phyloP scores from a whole-genome alignment of 495 filamentous ascomycete genomes.

The Penicillium dipodomyicola region DNA sequence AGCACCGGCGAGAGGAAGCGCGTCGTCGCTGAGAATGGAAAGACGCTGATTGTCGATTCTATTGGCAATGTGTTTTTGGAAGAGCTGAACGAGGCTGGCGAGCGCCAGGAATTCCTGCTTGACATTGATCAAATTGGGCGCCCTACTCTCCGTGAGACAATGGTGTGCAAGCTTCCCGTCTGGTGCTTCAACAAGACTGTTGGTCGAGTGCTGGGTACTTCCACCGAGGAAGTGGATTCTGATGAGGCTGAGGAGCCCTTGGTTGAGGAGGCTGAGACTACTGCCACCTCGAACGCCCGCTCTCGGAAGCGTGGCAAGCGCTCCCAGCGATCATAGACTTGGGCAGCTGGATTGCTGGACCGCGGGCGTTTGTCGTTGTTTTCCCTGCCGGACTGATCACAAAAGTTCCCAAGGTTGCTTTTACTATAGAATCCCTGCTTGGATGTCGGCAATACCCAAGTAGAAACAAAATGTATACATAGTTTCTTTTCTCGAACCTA shows the following conservation, averaged over 20 bases:
- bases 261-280: slow-evolving; percentile 35
- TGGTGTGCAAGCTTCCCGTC: slow-evolving; percentile 63
- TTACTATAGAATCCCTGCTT: slow-evolving; percentile 3
- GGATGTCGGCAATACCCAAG: background rate
- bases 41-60: slow-evolving; percentile 88
- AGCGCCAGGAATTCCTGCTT: slow-evolving; percentile 75
- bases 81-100: slow-evolving; percentile 82
- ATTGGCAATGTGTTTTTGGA: slow-evolving; percentile 89
- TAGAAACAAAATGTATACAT: slow-evolving; percentile 14
- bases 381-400: slow-evolving; percentile 1
- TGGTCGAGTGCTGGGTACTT: slow-evolving; percentile 49
- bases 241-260: slow-evolving; percentile 31
- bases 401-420: slow-evolving; percentile 1
- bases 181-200: slow-evolving; percentile 61
- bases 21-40: slow-evolving; percentile 91
- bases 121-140: slow-evolving; percentile 67
- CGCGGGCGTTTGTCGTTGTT: background rate
- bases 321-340: slow-evolving; percentile 34
- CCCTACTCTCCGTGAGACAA: slow-evolving; percentile 67
- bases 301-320: slow-evolving; percentile 35
- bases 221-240: slow-evolving; percentile 31
- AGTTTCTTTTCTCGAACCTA: background rate
- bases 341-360: background rate
- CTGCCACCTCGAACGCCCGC: slow-evolving; percentile 24
- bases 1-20: slow-evolving; percentile 70